Evolutionary conservation across 2,329 filamentous ascomycete genomes (phyloP).

Genomic region (Chrysoporthe austroafricana): DNA sequence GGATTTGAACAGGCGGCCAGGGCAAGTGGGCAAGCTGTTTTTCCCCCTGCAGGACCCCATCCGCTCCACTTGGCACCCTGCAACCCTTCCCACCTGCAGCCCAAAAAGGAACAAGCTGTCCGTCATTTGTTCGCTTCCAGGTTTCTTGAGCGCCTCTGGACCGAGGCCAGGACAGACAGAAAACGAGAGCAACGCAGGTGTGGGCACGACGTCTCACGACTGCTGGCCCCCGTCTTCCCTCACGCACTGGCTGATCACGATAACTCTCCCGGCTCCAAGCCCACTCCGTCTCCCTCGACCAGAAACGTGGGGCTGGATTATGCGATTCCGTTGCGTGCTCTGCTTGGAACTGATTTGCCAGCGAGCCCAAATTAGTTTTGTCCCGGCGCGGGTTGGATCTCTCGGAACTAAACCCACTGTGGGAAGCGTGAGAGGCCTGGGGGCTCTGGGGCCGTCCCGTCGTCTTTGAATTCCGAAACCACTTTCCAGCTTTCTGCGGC

Average conservation of each 20-base stretch:
- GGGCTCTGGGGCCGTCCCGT: conserved; percentile 7
- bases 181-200: neutral
- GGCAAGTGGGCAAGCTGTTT: neutral
- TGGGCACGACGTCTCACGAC: neutral
- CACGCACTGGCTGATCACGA: neutral
- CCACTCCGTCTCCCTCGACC: neutral
- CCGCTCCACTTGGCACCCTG: conserved; percentile 16
- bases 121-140: conserved; percentile 3
- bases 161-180: neutral
- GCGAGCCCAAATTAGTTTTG: conserved; percentile 1
- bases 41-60: conserved; percentile 15
- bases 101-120: conserved; percentile 2
- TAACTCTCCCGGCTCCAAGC: neutral
- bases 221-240: neutral
- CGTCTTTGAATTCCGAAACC: conserved; percentile 18
- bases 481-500: conserved; percentile 11
- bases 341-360: conserved; percentile 3
- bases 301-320: conserved; percentile 4
- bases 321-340: neutral
- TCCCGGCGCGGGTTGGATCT: neutral
- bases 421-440: neutral
- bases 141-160: neutral
- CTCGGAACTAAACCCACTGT: neutral
- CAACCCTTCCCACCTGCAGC: conserved; percentile 11
- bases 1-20: neutral